These are phyloP conservation scores for Macrotyloma uniflorum DNA, from an alignment of 306 rosid genomes.

Conservation along the genomic window DNA sequence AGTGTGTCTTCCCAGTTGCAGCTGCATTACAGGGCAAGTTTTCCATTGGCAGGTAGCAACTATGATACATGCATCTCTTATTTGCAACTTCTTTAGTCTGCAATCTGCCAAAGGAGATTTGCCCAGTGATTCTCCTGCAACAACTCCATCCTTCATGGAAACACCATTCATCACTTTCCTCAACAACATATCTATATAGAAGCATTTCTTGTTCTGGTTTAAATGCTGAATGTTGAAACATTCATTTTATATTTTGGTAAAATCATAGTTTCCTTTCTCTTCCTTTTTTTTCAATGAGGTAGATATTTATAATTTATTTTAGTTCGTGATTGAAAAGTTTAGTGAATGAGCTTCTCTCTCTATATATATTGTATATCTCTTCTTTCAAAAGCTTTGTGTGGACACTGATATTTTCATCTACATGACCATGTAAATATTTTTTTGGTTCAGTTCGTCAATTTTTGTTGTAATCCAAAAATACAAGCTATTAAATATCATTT, in stretches of 20 bases:
- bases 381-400: too few relatives aligned
- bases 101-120: slow-evolving; percentile 80
- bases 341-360: too few relatives aligned
- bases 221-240: neutral
- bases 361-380: too few relatives aligned
- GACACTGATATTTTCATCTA: too few relatives aligned
- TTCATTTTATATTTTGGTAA: neutral
- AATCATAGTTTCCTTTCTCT: neutral
- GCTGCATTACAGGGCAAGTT: slow-evolving; percentile 64
- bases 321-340: too few relatives aligned
- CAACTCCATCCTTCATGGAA: neutral
- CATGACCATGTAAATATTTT: too few relatives aligned
- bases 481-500: too few relatives aligned
- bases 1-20: slow-evolving; percentile 37
- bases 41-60: slow-evolving; percentile 68
- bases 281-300: too few relatives aligned
- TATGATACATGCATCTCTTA: slow-evolving; percentile 14
- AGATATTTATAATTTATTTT: neutral
- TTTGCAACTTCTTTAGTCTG: slow-evolving; percentile 33
- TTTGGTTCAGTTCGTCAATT: too few relatives aligned
- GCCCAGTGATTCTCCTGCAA: slow-evolving; percentile 64
- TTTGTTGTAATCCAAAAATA: too few relatives aligned
- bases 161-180: neutral
- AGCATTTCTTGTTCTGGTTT: neutral
- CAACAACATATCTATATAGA: neutral